Evolutionary conservation across 495 filamentous ascomycete genomes (phyloP).

Genomic region (Penicillium nucicola): DNA sequence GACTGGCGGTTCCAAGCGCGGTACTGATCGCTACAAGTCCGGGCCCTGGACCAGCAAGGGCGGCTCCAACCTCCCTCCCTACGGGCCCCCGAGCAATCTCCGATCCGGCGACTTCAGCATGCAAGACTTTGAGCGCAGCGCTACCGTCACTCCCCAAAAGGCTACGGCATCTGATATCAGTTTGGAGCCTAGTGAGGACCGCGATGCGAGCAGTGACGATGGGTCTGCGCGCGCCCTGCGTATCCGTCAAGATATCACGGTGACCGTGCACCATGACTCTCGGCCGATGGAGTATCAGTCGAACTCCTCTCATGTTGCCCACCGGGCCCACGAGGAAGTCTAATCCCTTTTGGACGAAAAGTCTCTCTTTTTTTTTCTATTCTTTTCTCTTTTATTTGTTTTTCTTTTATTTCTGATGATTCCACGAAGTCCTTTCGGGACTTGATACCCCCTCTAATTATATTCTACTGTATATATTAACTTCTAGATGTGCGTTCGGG

Average conservation of each 20-base stretch:
- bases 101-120: conserved; percentile 34
- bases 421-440: conserved; percentile 14
- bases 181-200: conserved; percentile 24
- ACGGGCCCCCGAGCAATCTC: conserved; percentile 31
- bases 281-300: conserved; percentile 23
- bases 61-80: conserved; percentile 27
- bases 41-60: conserved; percentile 37
- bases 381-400: neutral
- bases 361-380: too few relatives aligned
- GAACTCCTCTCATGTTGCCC: conserved; percentile 8
- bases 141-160: conserved; percentile 29
- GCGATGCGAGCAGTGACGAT: conserved; percentile 36
- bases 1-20: conserved; percentile 41
- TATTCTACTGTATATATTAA: conserved; percentile 11
- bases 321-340: conserved; percentile 14
- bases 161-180: conserved; percentile 31
- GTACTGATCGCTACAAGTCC: conserved; percentile 36
- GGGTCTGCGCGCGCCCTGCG: conserved; percentile 40
- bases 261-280: conserved; percentile 39
- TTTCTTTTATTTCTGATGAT: conserved; percentile 11
- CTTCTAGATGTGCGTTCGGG: conserved; percentile 1
- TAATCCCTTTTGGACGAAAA: conserved; percentile 1
- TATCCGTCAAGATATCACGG: conserved; percentile 46
- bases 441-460: conserved; percentile 19
- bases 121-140: conserved; percentile 30